phyloP scores from a whole-genome alignment of 441 rosid species.

The Brassica hybrid region DNA sequence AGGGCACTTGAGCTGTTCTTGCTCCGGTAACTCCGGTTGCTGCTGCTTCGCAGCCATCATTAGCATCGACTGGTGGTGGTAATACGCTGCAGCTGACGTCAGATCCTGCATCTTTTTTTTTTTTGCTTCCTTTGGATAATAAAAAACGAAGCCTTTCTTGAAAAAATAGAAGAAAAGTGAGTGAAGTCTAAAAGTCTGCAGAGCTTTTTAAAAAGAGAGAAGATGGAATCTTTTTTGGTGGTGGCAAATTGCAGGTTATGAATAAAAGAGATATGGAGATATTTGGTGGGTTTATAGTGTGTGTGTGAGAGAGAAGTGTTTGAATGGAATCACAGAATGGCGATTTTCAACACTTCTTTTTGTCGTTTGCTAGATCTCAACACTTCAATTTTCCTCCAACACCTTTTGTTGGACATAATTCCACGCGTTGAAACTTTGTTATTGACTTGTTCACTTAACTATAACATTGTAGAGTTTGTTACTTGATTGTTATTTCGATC shows the following conservation, averaged over 20 bases:
- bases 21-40: slow-evolving; percentile 70
- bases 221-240: background rate
- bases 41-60: slow-evolving; percentile 16
- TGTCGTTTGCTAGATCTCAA: too few relatives aligned
- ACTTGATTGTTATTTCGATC: too few relatives aligned
- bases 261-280: slow-evolving; percentile 38
- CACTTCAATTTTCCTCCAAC: too few relatives aligned
- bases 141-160: background rate
- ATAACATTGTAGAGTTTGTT: too few relatives aligned
- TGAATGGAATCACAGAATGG: too few relatives aligned
- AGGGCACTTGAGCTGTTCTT: slow-evolving; percentile 81
- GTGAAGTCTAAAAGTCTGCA: background rate
- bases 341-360: too few relatives aligned
- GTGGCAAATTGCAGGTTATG: slow-evolving; percentile 21
- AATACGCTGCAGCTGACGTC: slow-evolving; percentile 43
- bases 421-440: too few relatives aligned
- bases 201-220: background rate
- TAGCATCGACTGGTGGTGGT: slow-evolving; percentile 48
- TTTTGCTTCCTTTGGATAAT: background rate
- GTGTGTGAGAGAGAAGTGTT: background rate
- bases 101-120: slow-evolving; percentile 63
- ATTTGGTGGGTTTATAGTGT: slow-evolving; percentile 21
- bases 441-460: too few relatives aligned
- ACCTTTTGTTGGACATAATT: too few relatives aligned
- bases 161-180: background rate